Percentiles rank a stretch among this genome's conserved stretches.
phyloP scores from a whole-genome alignment of 1,284 basidiomycete species.

The Polyporus tsugae region DNA sequence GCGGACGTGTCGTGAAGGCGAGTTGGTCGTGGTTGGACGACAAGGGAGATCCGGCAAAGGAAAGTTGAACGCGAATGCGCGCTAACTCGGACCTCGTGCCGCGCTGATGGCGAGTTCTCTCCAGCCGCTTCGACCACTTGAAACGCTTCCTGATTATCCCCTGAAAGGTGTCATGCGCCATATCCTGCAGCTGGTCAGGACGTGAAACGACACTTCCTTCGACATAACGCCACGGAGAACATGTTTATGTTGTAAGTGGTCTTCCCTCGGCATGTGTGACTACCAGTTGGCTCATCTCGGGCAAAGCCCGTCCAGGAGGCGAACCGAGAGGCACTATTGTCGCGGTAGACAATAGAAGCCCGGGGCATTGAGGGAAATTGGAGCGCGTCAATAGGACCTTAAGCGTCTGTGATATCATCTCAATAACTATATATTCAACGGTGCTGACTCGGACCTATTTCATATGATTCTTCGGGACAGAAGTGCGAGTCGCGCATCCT shows the following conservation, averaged over 20 bases:
- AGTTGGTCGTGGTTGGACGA: neutral
- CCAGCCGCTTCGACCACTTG: neutral
- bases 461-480: too few species aligned
- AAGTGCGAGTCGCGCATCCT: neutral
- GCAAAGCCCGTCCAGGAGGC: neutral
- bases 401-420: neutral
- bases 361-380: neutral
- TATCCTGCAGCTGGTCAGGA: neutral
- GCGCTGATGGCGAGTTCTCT: neutral
- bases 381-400: neutral
- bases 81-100: slow-evolving; percentile 4
- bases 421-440: neutral
- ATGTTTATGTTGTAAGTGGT: neutral
- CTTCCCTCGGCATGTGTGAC: neutral
- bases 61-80: slow-evolving; percentile 1
- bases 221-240: neutral
- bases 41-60: neutral
- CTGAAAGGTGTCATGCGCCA: neutral
- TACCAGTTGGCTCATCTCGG: neutral
- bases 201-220: neutral
- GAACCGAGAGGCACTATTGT: neutral
- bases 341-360: neutral
- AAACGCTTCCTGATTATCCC: neutral
- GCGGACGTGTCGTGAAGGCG: neutral
- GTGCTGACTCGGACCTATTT: neutral